Base-by-base conservation (phyloP, 768 basidiomycete genomes). In the Lactarius deliciosus region DNA sequence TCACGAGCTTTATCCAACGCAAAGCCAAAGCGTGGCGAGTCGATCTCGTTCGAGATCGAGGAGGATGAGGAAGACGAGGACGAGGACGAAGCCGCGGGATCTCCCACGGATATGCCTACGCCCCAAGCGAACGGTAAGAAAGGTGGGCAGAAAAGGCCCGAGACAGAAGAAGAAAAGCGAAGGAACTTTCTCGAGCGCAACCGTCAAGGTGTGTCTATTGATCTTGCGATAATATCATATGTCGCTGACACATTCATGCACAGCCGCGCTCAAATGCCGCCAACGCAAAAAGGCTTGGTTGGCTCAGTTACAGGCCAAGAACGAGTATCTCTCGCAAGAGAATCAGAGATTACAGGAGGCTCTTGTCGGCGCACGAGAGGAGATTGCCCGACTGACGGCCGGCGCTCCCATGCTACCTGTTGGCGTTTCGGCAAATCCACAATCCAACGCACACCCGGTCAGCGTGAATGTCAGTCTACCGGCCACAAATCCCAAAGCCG, bases 281-380 rank as follows among this genome's bases (percentile, higher is more conserved):
- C 97, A 99, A 75, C 91, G 97, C 65, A 99, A 99, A 79, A 99
- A 99, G 77, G 94, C 94, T 5, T 99, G 97, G 97, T 85, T 98
- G 16, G 83, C 88, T 34, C 89, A 92, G 69, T 82, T 99, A 20
- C 97, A 99, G 77, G 86, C 89, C 47, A 96, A 96, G 73, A 94
- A 96, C 77, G 97, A 99, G 75, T 91, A 81, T 71, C 85, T 99
- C 47, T 81, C 84, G n/a, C 87, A 89, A 70, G 97, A 99, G 78
- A 99, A 99, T 78, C 96, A 98, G 76, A 88, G 93, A 28, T 86
- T 99, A 30, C 89, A 92, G 38, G 82, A 86, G 10, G 94, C 94
- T 10, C 87, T 98, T 32, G 88, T 92, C 43, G 85, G 89, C 6
- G 89, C 95, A 20, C 87, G 93, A 50, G 96, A 98, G 75, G 96